phyloP scores from a whole-genome alignment of 169 alveolate genomes.

The Perkinsus marinus region DNA sequence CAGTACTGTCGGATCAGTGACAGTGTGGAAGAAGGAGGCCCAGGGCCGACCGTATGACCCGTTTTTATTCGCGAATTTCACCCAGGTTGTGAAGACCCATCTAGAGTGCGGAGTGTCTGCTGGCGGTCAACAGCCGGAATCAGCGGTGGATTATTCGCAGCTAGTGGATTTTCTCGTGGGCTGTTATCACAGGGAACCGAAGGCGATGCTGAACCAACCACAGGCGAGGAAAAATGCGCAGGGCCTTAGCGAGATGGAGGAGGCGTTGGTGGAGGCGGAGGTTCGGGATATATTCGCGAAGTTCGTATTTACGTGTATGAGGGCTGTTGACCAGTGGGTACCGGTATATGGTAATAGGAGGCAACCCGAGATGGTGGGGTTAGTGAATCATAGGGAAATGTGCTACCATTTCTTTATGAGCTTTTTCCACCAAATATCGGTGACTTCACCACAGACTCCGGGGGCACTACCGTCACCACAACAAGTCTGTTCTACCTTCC shows the following conservation, averaged over 20 bases:
- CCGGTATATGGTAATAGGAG: background rate
- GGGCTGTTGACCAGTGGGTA: background rate
- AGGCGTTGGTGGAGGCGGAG: background rate
- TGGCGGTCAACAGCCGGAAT: background rate
- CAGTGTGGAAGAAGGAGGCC: background rate
- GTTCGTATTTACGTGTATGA: background rate
- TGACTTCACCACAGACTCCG: background rate
- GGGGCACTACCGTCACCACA: background rate
- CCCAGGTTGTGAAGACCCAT: background rate
- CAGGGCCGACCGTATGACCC: background rate
- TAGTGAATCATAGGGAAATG: background rate
- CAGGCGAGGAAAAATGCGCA: background rate
- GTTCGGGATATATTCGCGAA: background rate
- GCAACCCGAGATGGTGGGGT: background rate
- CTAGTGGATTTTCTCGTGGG: background rate
- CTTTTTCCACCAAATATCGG: background rate
- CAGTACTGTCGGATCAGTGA: background rate
- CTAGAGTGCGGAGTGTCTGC: background rate
- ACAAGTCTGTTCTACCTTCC: background rate
- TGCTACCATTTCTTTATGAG: background rate
- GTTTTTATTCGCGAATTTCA: background rate
- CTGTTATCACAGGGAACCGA: background rate
- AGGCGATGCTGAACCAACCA: background rate
- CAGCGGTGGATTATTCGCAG: background rate
- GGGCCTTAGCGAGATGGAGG: background rate